Base-by-base conservation (phyloP, 2,329 filamentous ascomycete species). In the Balansia obtecta region DNA sequence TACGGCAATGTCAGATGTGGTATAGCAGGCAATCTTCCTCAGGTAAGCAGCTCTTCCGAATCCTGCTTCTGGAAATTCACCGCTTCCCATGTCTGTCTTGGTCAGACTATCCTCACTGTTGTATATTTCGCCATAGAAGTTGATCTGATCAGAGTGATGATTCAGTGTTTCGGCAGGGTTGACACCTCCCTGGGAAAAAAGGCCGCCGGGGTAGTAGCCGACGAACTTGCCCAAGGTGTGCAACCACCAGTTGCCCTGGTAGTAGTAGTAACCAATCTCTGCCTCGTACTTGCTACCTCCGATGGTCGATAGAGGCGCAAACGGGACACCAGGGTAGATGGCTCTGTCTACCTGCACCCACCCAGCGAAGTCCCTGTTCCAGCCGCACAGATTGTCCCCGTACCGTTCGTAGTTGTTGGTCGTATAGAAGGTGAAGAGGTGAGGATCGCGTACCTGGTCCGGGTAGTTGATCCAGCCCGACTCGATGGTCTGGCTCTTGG, bases 11-110 rank as follows among this genome's bases (percentile, higher is more conserved):
- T 45, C 34, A 18, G 52, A 22, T 18, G 30, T 45, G 46, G 53
- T 53, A 30, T 49, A 34, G 40, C 57, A 59, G 16, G 49, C 48
- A 16, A 58, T 53, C 34, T 53, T 56, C 40, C 49, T 53, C 33
- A 58, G 22, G 50, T 59, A 58, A 9, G 47, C 56, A 3, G 55
- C 47, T 13, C 46, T 48, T 30, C 53, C 53, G n/a, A 48, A 51
- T 3, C 57, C 56, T 2, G 38, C 20, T 15, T 57, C 56, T 1
- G 57, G 54, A 46, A 56, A 58, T 49, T 56, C 48, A 44, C 57
- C 57, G 44, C 56, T 59, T 33, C 56, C 57, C 57, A 59, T 58
- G 37, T 58, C 55, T 12, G 55, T 58, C 15, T 50, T 54, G 6
- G 55, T 57, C 45, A 55, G 12, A 2, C 32, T n/a, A 10, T 49